Evolutionary conservation across 1,284 basidiomycete species (phyloP).

Genomic region (Melampsora larici-populina): DNA sequence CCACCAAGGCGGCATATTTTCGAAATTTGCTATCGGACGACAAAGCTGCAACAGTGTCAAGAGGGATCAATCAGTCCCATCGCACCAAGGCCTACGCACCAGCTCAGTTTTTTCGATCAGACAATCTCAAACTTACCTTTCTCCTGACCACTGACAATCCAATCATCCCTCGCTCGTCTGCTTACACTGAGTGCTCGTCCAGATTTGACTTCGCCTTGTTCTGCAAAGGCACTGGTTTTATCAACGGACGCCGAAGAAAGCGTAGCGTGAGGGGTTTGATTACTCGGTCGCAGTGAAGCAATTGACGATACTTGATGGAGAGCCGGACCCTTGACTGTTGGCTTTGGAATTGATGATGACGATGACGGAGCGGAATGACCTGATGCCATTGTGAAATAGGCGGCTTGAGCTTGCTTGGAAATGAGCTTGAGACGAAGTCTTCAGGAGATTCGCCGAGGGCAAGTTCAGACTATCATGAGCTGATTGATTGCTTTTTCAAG

Average conservation of each 20-base stretch:
- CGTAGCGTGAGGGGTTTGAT: conserved; percentile 11
- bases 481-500: too few relatives aligned
- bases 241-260: conserved; percentile 40
- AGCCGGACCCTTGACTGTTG: conserved; percentile 3
- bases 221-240: conserved; percentile 40
- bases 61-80: neutral
- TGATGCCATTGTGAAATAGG: conserved; percentile 16
- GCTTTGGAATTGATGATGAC: neutral
- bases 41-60: conserved; percentile 45
- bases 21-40: conserved; percentile 81
- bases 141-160: conserved; percentile 42
- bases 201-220: conserved; percentile 36
- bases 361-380: conserved; percentile 23
- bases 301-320: conserved; percentile 34
- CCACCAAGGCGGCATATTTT: conserved; percentile 86
- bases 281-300: conserved; percentile 28
- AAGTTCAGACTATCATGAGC: too few relatives aligned
- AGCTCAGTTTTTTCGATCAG: neutral
- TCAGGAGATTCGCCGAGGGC: too few relatives aligned
- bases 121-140: conserved; percentile 23
- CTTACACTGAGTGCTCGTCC: conserved; percentile 38
- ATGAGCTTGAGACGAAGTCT: too few relatives aligned
- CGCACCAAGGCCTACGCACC: neutral
- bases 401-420: too few relatives aligned
- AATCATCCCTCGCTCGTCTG: conserved; percentile 41